Conservation (phyloP, 1,284 basidiomycete genomes). For the Peniophora sp. region DNA sequence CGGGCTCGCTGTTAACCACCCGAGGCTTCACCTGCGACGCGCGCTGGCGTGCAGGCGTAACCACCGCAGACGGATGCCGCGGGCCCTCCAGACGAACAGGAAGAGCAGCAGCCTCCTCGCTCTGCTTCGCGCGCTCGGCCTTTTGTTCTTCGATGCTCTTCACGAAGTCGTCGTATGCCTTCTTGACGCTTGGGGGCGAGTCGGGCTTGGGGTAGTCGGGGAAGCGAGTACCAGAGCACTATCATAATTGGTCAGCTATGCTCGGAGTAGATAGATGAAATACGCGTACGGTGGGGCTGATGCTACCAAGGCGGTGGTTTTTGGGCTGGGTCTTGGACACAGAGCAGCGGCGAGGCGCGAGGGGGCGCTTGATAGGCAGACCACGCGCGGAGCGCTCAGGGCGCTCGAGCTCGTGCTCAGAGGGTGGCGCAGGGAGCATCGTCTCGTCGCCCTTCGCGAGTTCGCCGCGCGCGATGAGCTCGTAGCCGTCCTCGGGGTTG, state of each 20-base stretch:
- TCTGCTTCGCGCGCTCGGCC: background rate
- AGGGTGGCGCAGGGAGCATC: constrained; percentile 6
- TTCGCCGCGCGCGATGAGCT: constrained; percentile 9
- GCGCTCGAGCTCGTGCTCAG: background rate
- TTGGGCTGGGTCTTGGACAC: background rate
- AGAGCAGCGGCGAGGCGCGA: too few species aligned
- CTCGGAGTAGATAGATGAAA: background rate
- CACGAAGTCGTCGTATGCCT: constrained; percentile 8
- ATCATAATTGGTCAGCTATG: too few species aligned
- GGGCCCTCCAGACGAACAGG: background rate
- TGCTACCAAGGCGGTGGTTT: background rate
- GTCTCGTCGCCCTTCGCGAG: constrained; percentile 1
- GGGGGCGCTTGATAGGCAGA: too few species aligned
- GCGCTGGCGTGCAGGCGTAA: too few species aligned
- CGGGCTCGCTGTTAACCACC: too few species aligned
- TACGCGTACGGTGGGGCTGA: constrained; percentile 5
- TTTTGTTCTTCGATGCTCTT: constrained; percentile 6
- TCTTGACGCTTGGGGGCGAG: constrained; percentile 2
- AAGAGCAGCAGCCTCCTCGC: background rate
- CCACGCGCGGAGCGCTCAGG: too few species aligned
- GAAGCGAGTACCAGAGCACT: constrained; percentile 6
- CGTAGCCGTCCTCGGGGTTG: constrained; percentile 11
- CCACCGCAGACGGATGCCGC: constrained; percentile 1
- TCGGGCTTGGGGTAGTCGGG: constrained; percentile 6
- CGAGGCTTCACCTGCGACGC: too few species aligned